These are phyloP conservation scores for Kandelia obovata DNA, from an alignment of 345 rosid species.

Conservation along the genomic window DNA sequence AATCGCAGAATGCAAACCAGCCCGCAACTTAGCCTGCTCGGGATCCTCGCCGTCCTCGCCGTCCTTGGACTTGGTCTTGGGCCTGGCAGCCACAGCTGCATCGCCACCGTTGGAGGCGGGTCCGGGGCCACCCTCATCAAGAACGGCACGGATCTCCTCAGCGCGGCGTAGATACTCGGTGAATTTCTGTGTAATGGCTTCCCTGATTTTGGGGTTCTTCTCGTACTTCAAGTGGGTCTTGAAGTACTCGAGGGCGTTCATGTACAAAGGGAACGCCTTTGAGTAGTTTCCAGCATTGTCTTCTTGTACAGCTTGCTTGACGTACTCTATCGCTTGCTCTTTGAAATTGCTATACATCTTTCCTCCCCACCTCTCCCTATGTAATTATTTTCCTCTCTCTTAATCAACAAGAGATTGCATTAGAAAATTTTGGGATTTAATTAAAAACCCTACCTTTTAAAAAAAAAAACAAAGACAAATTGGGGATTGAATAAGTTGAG, in stretches of 20 bases:
- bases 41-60: constrained; percentile 83
- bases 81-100: constrained; percentile 66
- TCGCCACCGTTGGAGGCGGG: constrained; percentile 72
- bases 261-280: constrained; percentile 81
- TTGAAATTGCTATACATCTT: constrained; percentile 92
- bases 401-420: constrained; percentile 20
- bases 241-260: constrained; percentile 95
- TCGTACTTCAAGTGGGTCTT: constrained; percentile 92
- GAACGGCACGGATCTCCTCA: constrained; percentile 88
- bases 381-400: background rate
- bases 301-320: constrained; percentile 81
- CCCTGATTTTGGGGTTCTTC: constrained; percentile 85
- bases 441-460: background rate
- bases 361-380: background rate
- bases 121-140: constrained; percentile 78
- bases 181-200: constrained; percentile 76
- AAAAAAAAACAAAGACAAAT: too few species aligned
- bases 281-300: constrained; percentile 89
- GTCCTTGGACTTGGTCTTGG: constrained; percentile 80
- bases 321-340: constrained; percentile 94
- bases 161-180: constrained; percentile 93
- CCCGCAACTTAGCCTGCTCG: constrained; percentile 71
- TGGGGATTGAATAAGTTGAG: background rate
- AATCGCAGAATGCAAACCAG: constrained; percentile 81
- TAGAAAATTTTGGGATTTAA: background rate